Conservation (phyloP, 179 eudicot genomes). For the Pouteria campechiana region DNA sequence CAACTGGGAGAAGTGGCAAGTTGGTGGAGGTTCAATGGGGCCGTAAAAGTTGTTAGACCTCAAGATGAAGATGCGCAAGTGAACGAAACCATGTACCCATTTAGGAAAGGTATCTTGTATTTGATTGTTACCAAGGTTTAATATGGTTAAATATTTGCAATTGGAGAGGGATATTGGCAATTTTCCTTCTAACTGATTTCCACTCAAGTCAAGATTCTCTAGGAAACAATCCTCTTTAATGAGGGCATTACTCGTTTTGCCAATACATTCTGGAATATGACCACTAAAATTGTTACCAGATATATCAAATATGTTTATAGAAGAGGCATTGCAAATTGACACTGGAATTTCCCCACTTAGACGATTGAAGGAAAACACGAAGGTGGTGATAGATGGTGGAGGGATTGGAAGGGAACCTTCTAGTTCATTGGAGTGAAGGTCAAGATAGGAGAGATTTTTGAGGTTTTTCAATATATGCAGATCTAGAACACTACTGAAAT, state of each 20-base stretch:
- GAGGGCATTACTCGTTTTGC: neutral
- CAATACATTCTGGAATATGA: slow-evolving; percentile 3
- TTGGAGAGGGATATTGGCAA: slow-evolving; percentile 8
- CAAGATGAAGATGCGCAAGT: slow-evolving; percentile 3
- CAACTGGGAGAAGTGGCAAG: neutral
- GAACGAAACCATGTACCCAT: too few relatives aligned
- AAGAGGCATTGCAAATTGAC: slow-evolving; percentile 1
- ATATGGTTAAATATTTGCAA: slow-evolving; percentile 5
- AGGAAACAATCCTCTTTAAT: neutral
- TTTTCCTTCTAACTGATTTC: slow-evolving; percentile 15
- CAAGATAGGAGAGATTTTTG: neutral
- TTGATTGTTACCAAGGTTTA: slow-evolving; percentile 13
- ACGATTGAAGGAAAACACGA: neutral
- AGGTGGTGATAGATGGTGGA: neutral
- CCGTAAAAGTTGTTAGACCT: slow-evolving; percentile 1
- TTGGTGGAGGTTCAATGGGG: neutral
- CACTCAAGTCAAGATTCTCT: slow-evolving; percentile 6
- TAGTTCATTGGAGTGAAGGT: slow-evolving; percentile 9
- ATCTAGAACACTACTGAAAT: slow-evolving; percentile 7
- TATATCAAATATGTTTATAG: neutral
- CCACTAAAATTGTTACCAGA: slow-evolving; percentile 11
- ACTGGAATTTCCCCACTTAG: slow-evolving; percentile 6
- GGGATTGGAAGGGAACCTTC: slow-evolving; percentile 15
- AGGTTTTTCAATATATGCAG: slow-evolving; percentile 2
- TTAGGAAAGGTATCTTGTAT: slow-evolving; percentile 11